Conservation (phyloP, 2,329 filamentous ascomycete genomes). For the Colletotrichum sp. region DNA sequence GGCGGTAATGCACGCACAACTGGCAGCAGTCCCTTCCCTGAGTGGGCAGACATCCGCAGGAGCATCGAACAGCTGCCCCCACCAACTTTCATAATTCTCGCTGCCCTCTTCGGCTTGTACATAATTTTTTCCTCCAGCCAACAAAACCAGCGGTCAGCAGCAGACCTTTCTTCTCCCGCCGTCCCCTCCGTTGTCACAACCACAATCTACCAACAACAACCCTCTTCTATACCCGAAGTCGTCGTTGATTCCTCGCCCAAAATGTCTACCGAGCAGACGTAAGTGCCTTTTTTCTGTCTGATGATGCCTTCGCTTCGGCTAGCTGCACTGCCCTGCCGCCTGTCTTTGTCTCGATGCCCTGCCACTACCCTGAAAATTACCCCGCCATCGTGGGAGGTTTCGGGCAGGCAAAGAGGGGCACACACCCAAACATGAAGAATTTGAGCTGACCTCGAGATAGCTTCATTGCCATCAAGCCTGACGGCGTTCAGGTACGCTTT, state of each 20-base stretch:
- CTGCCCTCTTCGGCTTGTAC: conserved; percentile 39
- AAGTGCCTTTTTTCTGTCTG: conserved; percentile 43
- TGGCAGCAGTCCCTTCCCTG: conserved; percentile 1
- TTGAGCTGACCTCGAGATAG: conserved; percentile 48
- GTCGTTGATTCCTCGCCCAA: conserved; percentile 39
- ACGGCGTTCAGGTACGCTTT: conserved; percentile 89
- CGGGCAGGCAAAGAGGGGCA: conserved; percentile 14
- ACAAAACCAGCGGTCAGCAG: conserved; percentile 22
- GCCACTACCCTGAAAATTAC: conserved; percentile 23
- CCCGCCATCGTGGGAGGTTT: conserved; percentile 32
- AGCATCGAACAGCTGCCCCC: conserved; percentile 45
- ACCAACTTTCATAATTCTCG: conserved; percentile 44
- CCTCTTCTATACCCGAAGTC: conserved; percentile 22
- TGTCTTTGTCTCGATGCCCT: not conserved
- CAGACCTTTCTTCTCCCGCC: conserved; percentile 27
- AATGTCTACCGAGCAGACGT: conserved; percentile 90
- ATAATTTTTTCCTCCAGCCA: conserved; percentile 36
- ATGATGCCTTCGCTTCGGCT: conserved; percentile 1
- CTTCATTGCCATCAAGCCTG: conserved; percentile 99
- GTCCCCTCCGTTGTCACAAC: conserved; percentile 18
- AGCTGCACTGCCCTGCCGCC: not conserved
- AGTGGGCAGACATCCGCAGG: conserved; percentile 23
- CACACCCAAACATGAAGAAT: not conserved
- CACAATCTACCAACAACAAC: conserved; percentile 25
- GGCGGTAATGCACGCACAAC: not conserved